Evolutionary conservation across 208 protist species (phyloP).

Genomic region (Histomonas meleagridis): DNA sequence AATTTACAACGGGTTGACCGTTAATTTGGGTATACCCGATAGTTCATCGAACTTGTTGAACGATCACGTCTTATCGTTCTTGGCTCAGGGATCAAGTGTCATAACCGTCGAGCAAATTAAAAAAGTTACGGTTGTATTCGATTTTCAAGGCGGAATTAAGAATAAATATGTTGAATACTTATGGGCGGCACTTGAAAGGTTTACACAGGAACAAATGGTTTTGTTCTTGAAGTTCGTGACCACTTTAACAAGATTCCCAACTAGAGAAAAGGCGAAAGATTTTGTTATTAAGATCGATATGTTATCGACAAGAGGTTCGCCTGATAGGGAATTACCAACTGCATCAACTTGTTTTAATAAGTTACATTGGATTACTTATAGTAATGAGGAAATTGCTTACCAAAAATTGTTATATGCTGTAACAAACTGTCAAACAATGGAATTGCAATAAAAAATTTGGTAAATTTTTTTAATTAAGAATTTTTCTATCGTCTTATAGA

Average conservation of each 20-base stretch:
- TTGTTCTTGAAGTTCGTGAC: background rate
- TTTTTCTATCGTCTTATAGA: too few relatives aligned
- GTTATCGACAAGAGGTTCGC: too few relatives aligned
- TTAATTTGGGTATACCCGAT: background rate
- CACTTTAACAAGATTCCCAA: background rate
- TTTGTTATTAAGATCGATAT: background rate
- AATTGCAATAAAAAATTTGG: too few relatives aligned
- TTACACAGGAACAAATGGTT: background rate
- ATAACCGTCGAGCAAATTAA: background rate
- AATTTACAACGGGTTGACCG: background rate
- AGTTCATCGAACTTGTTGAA: background rate
- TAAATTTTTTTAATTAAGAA: too few relatives aligned
- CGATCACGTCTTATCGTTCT: background rate
- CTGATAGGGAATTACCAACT: background rate
- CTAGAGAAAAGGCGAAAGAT: background rate
- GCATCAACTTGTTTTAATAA: slow-evolving; percentile 19
- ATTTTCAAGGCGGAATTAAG: background rate
- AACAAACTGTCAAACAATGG: slow-evolving; percentile 14
- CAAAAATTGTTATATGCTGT: background rate
- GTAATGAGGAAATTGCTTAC: background rate
- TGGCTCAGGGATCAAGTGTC: background rate
- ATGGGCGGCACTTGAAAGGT: background rate
- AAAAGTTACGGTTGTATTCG: background rate
- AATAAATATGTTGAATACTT: background rate
- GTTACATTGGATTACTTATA: background rate